Evolutionary conservation across 345 rosid species (phyloP).

Genomic region (Brassica nigra): DNA sequence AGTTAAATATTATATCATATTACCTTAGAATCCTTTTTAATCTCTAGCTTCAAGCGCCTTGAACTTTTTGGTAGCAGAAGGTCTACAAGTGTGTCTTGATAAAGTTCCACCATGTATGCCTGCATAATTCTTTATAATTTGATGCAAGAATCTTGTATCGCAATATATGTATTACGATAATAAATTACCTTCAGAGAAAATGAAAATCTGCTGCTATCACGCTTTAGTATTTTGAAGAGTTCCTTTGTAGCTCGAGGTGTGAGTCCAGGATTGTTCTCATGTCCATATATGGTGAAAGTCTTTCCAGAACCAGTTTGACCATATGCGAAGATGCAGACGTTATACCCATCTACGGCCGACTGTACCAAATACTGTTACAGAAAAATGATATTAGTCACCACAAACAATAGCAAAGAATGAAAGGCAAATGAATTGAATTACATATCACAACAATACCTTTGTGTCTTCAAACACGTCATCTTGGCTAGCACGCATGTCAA

Average conservation of each 20-base stretch:
- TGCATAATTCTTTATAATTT: slow-evolving; percentile 42
- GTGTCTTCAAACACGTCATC: slow-evolving; percentile 93
- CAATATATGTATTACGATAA: not conserved
- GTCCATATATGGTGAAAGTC: slow-evolving; percentile 93
- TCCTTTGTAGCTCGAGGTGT: slow-evolving; percentile 90
- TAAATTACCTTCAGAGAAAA: slow-evolving; percentile 77
- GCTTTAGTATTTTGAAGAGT: slow-evolving; percentile 74
- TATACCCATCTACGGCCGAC: slow-evolving; percentile 94
- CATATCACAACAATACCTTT: slow-evolving; percentile 50
- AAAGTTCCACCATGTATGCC: slow-evolving; percentile 95
- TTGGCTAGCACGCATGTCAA: slow-evolving; percentile 74
- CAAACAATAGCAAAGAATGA: slow-evolving; percentile 23
- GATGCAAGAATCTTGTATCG: not conserved
- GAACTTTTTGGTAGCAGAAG: slow-evolving; percentile 73
- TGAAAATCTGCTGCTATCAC: slow-evolving; percentile 76
- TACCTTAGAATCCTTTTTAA: slow-evolving; percentile 97
- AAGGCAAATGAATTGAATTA: not conserved
- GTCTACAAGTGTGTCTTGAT: slow-evolving; percentile 92
- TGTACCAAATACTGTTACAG: slow-evolving; percentile 80
- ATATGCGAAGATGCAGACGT: slow-evolving; percentile 95
- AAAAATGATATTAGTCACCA: slow-evolving; percentile 4
- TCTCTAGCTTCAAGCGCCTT: slow-evolving; percentile 75
- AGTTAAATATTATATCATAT: slow-evolving; percentile 11
- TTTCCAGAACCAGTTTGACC: slow-evolving; percentile 99
- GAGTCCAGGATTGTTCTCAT: slow-evolving; percentile 74